Conservation (phyloP, 495 filamentous ascomycete species). For the Wilcoxina mikolae region DNA sequence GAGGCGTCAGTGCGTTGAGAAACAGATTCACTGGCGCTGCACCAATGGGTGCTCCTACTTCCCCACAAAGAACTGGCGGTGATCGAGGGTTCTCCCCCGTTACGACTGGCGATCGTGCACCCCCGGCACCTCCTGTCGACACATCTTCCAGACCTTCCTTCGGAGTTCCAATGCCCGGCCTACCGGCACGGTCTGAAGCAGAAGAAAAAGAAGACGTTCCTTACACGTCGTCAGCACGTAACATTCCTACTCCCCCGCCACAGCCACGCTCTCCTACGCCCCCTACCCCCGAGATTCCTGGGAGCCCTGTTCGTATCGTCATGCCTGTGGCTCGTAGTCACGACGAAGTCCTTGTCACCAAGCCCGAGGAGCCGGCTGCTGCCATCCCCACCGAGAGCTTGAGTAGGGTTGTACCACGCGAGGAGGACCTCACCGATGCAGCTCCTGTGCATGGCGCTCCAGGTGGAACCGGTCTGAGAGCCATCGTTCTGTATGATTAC, state of each 20-base stretch:
- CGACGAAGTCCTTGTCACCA: constrained; percentile 36
- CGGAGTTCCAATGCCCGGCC: constrained; percentile 48
- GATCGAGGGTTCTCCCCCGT: neutral
- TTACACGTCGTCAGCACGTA: constrained; percentile 3
- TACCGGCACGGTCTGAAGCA: constrained; percentile 46
- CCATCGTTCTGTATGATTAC: constrained; percentile 84
- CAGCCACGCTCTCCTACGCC: constrained; percentile 46
- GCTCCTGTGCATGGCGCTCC: constrained; percentile 46
- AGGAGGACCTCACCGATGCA: constrained; percentile 51
- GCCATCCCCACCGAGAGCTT: constrained; percentile 45
- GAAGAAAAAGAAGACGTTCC: constrained; percentile 30
- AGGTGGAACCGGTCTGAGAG: constrained; percentile 45
- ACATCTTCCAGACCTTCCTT: constrained; percentile 45
- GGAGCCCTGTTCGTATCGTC: constrained; percentile 61
- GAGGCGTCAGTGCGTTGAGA: constrained; percentile 52
- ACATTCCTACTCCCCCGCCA: constrained; percentile 43
- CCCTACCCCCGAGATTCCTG: constrained; percentile 34
- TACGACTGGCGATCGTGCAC: constrained; percentile 38
- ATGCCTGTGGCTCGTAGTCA: constrained; percentile 61
- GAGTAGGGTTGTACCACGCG: constrained; percentile 43
- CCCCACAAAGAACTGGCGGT: constrained; percentile 21
- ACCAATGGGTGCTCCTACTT: constrained; percentile 45
- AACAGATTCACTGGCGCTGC: constrained; percentile 60
- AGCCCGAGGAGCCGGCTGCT: constrained; percentile 30
- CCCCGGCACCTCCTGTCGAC: constrained; percentile 51